These are phyloP conservation scores for Teratosphaeria pseudoeucalypti DNA, from an alignment of 2,329 filamentous ascomycete species.

Conservation along the genomic window DNA sequence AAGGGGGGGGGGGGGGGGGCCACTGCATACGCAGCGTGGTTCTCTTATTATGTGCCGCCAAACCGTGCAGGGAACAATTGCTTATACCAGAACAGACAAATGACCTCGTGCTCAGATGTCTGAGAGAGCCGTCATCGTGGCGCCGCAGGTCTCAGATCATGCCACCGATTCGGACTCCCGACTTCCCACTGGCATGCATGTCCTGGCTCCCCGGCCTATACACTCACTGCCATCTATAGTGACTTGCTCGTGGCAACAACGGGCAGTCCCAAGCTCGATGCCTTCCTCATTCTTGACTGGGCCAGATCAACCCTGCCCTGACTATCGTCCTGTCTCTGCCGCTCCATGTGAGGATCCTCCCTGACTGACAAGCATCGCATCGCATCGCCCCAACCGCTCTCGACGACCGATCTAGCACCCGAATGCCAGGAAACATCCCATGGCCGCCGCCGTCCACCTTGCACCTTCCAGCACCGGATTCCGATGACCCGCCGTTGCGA, in stretches of 20 bases:
- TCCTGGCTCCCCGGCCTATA: not conserved
- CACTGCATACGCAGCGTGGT: too few species aligned
- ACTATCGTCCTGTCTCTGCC: not conserved
- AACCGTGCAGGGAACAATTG: not conserved
- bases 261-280: not conserved
- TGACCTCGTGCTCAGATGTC: not conserved
- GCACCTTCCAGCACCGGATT: not conserved
- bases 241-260: not conserved
- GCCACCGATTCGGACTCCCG: not conserved
- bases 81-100: not conserved
- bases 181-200: not conserved
- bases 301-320: not conserved
- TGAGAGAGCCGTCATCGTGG: not conserved
- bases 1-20: too few species aligned
- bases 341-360: not conserved
- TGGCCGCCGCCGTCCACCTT: not conserved
- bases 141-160: not conserved
- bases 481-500: not conserved
- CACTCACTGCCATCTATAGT: not conserved
- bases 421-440: not conserved
- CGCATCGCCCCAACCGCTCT: not conserved
- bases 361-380: not conserved
- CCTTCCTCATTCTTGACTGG: not conserved
- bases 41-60: too few species aligned
- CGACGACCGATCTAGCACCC: not conserved